Evolutionary conservation across 2,329 filamentous ascomycete species (phyloP).

Genomic region (Exophiala viscosa): DNA sequence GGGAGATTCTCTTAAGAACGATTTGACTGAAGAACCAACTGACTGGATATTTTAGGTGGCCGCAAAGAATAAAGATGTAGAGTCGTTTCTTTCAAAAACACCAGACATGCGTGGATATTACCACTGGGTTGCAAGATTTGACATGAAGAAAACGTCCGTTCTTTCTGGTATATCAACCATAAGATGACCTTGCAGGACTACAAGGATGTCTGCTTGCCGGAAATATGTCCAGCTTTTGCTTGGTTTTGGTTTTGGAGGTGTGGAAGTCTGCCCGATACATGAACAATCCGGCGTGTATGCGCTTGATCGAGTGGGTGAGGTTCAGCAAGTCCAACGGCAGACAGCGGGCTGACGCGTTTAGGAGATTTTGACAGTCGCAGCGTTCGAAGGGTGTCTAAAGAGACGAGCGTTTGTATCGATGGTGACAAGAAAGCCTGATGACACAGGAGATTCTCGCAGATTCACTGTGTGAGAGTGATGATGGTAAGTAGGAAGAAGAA

Average conservation of each 20-base stretch:
- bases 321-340: background rate
- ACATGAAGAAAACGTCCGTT: slow-evolving; percentile 30
- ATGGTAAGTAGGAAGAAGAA: slow-evolving; percentile 26
- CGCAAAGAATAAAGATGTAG: slow-evolving; percentile 34
- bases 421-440: slow-evolving; percentile 19
- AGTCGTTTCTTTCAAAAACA: slow-evolving; percentile 43
- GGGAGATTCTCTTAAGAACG: slow-evolving; percentile 6
- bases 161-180: slow-evolving; percentile 67
- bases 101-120: slow-evolving; percentile 57
- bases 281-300: slow-evolving; percentile 59
- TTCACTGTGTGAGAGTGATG: slow-evolving; percentile 20
- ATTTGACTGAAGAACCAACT: slow-evolving; percentile 6
- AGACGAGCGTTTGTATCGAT: background rate
- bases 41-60: slow-evolving; percentile 26
- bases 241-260: slow-evolving; percentile 90
- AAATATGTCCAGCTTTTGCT: slow-evolving; percentile 95
- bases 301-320: slow-evolving; percentile 8
- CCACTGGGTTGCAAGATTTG: slow-evolving; percentile 25
- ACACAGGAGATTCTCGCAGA: slow-evolving; percentile 14
- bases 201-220: slow-evolving; percentile 92
- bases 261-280: slow-evolving; percentile 98
- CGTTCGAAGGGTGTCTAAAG: background rate
- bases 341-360: background rate
- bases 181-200: slow-evolving; percentile 76
- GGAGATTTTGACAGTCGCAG: background rate